Evolutionary conservation across 495 filamentous ascomycete species (phyloP).

Genomic region (Cudoniella acicularis): DNA sequence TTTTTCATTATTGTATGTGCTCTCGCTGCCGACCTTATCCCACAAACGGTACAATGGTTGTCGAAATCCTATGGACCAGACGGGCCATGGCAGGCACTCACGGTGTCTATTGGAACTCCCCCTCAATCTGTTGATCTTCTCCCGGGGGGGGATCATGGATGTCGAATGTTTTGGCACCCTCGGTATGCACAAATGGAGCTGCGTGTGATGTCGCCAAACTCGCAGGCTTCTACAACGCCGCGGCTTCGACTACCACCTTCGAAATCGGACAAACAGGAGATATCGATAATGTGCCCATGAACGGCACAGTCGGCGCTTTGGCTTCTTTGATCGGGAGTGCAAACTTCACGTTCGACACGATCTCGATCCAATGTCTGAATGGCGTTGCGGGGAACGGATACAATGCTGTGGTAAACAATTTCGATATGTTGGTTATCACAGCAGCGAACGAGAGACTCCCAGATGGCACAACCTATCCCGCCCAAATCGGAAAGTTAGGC

Average conservation of each 20-base stretch:
- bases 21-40: background rate
- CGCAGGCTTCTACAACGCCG: slow-evolving; percentile 11
- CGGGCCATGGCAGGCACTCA: slow-evolving; percentile 32
- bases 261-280: slow-evolving; percentile 17
- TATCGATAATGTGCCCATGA: background rate
- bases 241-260: background rate
- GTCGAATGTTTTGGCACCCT: slow-evolving; percentile 3
- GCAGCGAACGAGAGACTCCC: slow-evolving; percentile 21
- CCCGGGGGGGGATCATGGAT: slow-evolving; percentile 13
- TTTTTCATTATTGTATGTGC: background rate
- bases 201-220: background rate
- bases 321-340: background rate
- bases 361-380: background rate
- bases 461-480: slow-evolving; percentile 32
- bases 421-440: slow-evolving; percentile 16
- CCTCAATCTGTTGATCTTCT: slow-evolving; percentile 6
- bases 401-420: background rate
- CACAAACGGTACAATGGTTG: slow-evolving; percentile 8
- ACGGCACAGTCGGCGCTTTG: background rate
- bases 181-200: background rate
- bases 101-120: slow-evolving; percentile 19
- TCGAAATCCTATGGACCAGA: slow-evolving; percentile 26
- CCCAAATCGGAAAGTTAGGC: slow-evolving; percentile 34
- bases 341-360: slow-evolving; percentile 8
- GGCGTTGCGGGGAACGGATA: background rate